Conservation (phyloP, 768 basidiomycete genomes). For the Collybiopsis confluens region DNA sequence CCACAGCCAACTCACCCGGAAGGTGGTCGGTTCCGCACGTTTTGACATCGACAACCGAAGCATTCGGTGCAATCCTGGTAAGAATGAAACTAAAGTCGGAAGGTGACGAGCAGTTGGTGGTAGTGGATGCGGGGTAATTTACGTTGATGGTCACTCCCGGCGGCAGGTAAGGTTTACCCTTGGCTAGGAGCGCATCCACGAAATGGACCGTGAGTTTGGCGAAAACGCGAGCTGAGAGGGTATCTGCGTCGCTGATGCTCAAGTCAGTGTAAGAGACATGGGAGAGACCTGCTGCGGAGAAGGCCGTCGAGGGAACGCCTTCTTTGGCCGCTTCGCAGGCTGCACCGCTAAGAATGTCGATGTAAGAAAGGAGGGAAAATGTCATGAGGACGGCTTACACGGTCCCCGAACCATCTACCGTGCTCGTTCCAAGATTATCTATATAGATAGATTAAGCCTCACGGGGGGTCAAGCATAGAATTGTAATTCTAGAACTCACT, state of each 20-base stretch:
- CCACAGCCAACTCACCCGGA: constrained; percentile 37
- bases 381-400: constrained; percentile 17
- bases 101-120: constrained; percentile 27
- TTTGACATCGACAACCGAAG: constrained; percentile 32
- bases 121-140: constrained; percentile 39
- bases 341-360: constrained; percentile 50
- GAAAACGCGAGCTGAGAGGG: constrained; percentile 36
- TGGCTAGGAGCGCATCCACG: constrained; percentile 25
- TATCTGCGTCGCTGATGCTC: constrained; percentile 26
- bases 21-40: constrained; percentile 41
- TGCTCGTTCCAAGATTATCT: constrained; percentile 13
- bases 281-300: constrained; percentile 34
- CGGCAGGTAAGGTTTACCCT: constrained; percentile 35
- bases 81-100: constrained; percentile 39
- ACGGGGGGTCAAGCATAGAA: too few species aligned
- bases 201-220: constrained; percentile 38
- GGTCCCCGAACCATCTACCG: not conserved
- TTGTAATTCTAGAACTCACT: too few species aligned
- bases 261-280: constrained; percentile 51
- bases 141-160: constrained; percentile 41
- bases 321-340: constrained; percentile 44
- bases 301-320: constrained; percentile 48
- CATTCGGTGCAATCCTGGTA: constrained; percentile 32
- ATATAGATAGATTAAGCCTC: too few species aligned
- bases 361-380: too few species aligned